These are phyloP conservation scores for Poa annua DNA, from an alignment of 176 grass and related monocot species.

Conservation along the genomic window DNA sequence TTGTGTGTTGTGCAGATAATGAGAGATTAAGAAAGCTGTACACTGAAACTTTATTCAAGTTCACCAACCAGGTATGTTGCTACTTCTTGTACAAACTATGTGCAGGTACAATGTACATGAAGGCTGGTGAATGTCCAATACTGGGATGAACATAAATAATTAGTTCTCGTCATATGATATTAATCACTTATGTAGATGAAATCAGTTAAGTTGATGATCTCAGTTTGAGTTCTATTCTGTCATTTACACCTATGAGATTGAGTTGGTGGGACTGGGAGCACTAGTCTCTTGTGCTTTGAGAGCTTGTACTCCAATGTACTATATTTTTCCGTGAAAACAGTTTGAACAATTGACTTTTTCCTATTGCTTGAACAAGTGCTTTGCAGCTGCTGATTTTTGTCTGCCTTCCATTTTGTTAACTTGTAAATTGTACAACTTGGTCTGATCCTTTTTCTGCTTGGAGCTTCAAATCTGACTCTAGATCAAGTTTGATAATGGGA, in stretches of 20 bases:
- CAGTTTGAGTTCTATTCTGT: background rate
- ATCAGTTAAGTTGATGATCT: background rate
- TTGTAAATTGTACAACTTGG: background rate
- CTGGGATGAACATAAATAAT: slow-evolving; percentile 1
- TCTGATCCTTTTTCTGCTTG: background rate
- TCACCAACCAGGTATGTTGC: slow-evolving; percentile 77
- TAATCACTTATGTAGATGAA: slow-evolving; percentile 1
- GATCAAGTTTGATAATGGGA: slow-evolving; percentile 1
- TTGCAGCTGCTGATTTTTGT: background rate
- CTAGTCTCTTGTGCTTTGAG: background rate
- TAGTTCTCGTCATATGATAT: background rate
- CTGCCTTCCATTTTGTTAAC: background rate
- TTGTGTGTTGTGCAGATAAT: slow-evolving; percentile 61
- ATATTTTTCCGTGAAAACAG: background rate
- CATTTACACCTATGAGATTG: slow-evolving; percentile 21
- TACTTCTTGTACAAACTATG: slow-evolving; percentile 7
- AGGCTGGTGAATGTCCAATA: background rate
- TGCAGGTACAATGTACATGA: background rate
- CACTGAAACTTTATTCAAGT: slow-evolving; percentile 78
- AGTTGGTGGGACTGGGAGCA: background rate
- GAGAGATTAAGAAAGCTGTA: slow-evolving; percentile 66
- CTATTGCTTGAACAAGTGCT: background rate
- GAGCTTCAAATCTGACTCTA: background rate
- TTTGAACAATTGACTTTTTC: background rate
- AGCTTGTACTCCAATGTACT: background rate